A percentile compares a stretch with the other conserved stretches of the same genome.
These are phyloP conservation scores for Lepidium sativum DNA, from an alignment of 345 rosid genomes.

Conservation along the genomic window DNA sequence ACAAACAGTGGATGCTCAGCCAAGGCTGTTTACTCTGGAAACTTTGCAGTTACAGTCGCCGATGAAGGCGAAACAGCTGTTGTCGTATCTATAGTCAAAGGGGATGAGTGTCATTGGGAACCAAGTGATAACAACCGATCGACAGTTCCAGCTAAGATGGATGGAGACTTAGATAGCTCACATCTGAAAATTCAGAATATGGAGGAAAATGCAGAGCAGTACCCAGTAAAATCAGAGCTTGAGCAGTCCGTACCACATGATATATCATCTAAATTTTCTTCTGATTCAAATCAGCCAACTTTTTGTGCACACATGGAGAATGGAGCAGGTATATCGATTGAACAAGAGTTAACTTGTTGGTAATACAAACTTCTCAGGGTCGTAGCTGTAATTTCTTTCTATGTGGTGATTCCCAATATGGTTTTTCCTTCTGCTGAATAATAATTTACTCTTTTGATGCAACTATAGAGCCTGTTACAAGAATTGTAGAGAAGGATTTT, in stretches of 20 bases:
- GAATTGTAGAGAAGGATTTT: slow-evolving; percentile 20
- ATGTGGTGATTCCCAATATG: not conserved
- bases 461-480: slow-evolving; percentile 26
- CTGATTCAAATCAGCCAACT: slow-evolving; percentile 23
- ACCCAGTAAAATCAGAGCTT: slow-evolving; percentile 27
- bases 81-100: slow-evolving; percentile 73
- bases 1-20: slow-evolving; percentile 34
- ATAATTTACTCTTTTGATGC: slow-evolving; percentile 13
- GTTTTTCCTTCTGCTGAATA: slow-evolving; percentile 2
- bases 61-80: slow-evolving; percentile 94
- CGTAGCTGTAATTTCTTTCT: not conserved
- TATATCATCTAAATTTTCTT: slow-evolving; percentile 27
- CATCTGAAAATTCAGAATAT: slow-evolving; percentile 24
- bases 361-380: not conserved
- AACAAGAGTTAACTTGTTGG: not conserved
- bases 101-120: slow-evolving; percentile 35
- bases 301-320: slow-evolving; percentile 8
- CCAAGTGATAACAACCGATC: slow-evolving; percentile 32
- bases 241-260: slow-evolving; percentile 41
- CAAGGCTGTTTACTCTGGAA: slow-evolving; percentile 51
- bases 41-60: slow-evolving; percentile 71
- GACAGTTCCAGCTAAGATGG: slow-evolving; percentile 29
- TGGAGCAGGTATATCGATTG: slow-evolving; percentile 7
- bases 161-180: slow-evolving; percentile 25
- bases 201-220: slow-evolving; percentile 30